Evolutionary conservation across 1,139 yeast genomes (phyloP).

Genomic region (Geotrichum citri-aurantii): DNA sequence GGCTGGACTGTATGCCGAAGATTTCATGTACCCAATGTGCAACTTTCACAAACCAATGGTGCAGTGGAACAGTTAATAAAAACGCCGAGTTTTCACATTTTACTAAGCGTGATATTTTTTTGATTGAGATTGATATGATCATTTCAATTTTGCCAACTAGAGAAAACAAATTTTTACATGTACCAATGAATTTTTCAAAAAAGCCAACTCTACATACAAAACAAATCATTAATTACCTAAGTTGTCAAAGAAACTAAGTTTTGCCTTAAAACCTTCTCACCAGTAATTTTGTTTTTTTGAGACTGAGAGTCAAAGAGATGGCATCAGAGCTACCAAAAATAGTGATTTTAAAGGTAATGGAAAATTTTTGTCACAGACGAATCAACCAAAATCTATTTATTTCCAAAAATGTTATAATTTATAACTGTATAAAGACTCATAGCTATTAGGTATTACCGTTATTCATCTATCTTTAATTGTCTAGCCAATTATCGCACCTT

Average conservation of each 20-base stretch:
- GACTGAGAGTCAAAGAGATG: too few species aligned
- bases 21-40: background rate
- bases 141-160: background rate
- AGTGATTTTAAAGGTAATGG: too few species aligned
- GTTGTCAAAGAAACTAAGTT: too few species aligned
- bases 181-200: background rate
- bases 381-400: background rate
- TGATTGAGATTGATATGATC: background rate
- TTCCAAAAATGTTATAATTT: too few species aligned
- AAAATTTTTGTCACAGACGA: background rate
- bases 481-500: background rate
- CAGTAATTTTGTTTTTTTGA: too few species aligned
- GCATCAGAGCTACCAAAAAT: background rate
- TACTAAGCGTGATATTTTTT: background rate
- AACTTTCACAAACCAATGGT: too few species aligned
- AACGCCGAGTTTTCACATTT: background rate
- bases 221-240: too few species aligned
- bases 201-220: background rate
- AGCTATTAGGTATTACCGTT: background rate
- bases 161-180: background rate
- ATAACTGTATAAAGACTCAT: background rate
- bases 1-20: too few species aligned
- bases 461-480: background rate
- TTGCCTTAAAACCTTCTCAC: too few species aligned
- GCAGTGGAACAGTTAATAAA: too few species aligned